phyloP scores from a whole-genome alignment of 2,329 filamentous ascomycete species.

The Didymosphaeria variabile region DNA sequence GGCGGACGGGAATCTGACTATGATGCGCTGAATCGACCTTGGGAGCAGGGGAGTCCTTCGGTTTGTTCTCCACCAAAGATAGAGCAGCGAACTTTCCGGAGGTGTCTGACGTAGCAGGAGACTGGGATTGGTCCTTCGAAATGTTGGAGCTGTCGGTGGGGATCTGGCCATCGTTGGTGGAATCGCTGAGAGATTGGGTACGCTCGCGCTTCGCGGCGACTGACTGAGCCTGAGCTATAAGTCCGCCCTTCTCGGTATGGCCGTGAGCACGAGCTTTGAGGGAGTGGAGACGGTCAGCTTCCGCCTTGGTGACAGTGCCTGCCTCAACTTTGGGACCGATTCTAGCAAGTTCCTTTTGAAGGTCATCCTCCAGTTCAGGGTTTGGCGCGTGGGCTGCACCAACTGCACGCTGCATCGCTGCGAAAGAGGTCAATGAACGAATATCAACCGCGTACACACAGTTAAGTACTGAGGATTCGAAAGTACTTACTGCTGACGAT shows the following conservation, averaged over 20 bases:
- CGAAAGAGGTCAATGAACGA: constrained; percentile 18
- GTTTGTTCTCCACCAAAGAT: not conserved
- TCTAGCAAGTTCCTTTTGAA: constrained; percentile 41
- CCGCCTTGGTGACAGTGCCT: constrained; percentile 49
- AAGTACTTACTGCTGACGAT: constrained; percentile 40
- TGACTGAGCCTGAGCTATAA: constrained; percentile 52
- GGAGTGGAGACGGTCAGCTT: constrained; percentile 53
- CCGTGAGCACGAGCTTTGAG: constrained; percentile 51
- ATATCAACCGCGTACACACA: not conserved
- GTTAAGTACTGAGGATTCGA: not conserved
- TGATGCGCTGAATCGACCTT: not conserved
- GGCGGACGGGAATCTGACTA: not conserved
- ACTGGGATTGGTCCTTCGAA: not conserved
- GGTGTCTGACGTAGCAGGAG: not conserved
- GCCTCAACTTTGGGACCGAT: constrained; percentile 44
- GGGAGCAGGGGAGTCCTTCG: too few species aligned
- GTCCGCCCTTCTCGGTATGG: constrained; percentile 45
- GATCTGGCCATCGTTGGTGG: constrained; percentile 8
- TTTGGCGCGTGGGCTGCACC: constrained; percentile 36
- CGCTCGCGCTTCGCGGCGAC: constrained; percentile 45
- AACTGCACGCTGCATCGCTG: constrained; percentile 44
- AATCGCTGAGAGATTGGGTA: constrained; percentile 26
- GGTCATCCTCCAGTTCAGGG: constrained; percentile 40
- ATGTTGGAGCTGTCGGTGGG: not conserved
- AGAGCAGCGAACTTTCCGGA: not conserved